Evolutionary conservation across 2,329 filamentous ascomycete genomes (phyloP), one percentile per base, ranked within the genome.

Genomic region (Ophiostoma sp.): DNA sequence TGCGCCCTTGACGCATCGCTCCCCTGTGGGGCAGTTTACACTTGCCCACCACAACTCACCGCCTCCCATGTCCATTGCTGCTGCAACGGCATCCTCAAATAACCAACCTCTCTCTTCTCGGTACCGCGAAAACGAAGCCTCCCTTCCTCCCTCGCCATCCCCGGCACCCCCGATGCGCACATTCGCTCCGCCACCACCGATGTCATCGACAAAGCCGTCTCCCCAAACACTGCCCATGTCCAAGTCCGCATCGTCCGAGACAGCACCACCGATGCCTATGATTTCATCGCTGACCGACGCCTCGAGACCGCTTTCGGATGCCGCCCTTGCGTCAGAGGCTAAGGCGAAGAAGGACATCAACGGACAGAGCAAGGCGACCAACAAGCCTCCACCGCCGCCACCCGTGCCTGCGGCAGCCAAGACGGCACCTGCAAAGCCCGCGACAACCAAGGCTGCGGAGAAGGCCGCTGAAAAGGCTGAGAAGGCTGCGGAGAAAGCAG

Each of bases 1-100:
- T 45, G 87, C 88, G 6, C 77, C 86, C 11, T 82, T 64, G 6
- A n/a, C 66, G 9, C 69, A 64, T 8, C 85, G 71, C 63, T 84
- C 64, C 77, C 72, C 75, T 0, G 66, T 81, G 79, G 61, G 80
- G 78, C 1, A 78, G 9, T 70, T 74, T 11, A 25, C 68, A 0
- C n/a, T 69, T 25, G n/a, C 28, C 76, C 72, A 25, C 82, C 31
- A 81, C 81, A 31, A 84, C 82, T 3, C 84, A 81, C 61, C 81
- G 81, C 17, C 74, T 22, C 28, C 50, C 8, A 63, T 70, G 42
- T 39, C 72, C 19, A 80, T 79, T 31, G 80, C 78, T 52, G 75
- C 77, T 28, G 79, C 77, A 48, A 73, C 75, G 33, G 78, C 79
- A 50, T 74, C 79, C 2, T 61, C 57, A 2, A 70, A 52, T 19